phyloP scores from a whole-genome alignment of 768 basidiomycete species.

The Xerocomellus chrysenteron region DNA sequence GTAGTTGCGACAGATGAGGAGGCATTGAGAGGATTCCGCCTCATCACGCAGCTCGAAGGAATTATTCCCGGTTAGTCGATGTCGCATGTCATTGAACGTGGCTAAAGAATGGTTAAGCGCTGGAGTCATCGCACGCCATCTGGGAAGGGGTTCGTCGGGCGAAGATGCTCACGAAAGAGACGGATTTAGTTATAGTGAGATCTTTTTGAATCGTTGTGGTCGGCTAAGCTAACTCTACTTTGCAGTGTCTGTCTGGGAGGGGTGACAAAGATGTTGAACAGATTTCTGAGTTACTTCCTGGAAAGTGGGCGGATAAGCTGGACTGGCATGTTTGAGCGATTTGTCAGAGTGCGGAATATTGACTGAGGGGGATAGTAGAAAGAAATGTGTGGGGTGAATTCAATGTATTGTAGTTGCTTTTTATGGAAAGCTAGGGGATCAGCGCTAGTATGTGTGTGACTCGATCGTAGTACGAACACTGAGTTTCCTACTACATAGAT shows the following conservation, averaged over 20 bases:
- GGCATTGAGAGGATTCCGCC: slow-evolving; percentile 87
- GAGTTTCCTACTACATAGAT: too few species aligned
- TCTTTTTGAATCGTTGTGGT: not conserved
- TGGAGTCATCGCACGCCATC: slow-evolving; percentile 95
- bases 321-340: slow-evolving; percentile 78
- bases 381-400: not conserved
- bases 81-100: not conserved
- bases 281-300: slow-evolving; percentile 88
- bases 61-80: slow-evolving; percentile 82
- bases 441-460: slow-evolving; percentile 6
- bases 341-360: not conserved
- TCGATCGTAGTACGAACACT: slow-evolving; percentile 4
- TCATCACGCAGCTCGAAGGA: slow-evolving; percentile 90
- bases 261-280: slow-evolving; percentile 99
- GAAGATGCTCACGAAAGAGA: slow-evolving; percentile 77
- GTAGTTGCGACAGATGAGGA: slow-evolving; percentile 92
- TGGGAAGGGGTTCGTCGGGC: slow-evolving; percentile 90
- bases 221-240: slow-evolving; percentile 1
- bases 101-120: slow-evolving; percentile 47
- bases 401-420: not conserved
- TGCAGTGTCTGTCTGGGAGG: slow-evolving; percentile 87
- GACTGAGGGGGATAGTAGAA: not conserved
- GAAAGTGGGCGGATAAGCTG: slow-evolving; percentile 89
- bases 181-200: slow-evolving; percentile 89
- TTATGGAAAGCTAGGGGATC: slow-evolving; percentile 18